These are phyloP conservation scores for Euryodendron excelsum DNA, from an alignment of 148 eudicot genomes.

Conservation along the genomic window DNA sequence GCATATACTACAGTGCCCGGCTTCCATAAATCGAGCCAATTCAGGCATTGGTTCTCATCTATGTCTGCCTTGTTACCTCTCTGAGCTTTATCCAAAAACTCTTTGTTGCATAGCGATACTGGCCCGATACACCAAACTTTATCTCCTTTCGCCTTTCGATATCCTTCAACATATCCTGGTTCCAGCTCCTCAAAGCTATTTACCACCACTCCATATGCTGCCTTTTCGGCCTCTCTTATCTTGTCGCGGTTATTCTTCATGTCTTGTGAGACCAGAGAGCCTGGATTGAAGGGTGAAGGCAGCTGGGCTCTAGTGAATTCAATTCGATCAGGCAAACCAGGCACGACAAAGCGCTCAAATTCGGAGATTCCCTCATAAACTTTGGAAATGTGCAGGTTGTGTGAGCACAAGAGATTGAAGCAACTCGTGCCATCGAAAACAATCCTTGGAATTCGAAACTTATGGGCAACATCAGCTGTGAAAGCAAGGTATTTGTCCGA, in stretches of 20 bases:
- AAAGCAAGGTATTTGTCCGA: slow-evolving; percentile 31
- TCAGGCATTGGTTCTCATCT: slow-evolving; percentile 29
- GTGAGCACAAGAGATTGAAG: slow-evolving; percentile 36
- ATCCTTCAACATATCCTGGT: slow-evolving; percentile 27
- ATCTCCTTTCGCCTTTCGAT: slow-evolving; percentile 12
- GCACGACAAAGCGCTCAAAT: slow-evolving; percentile 19
- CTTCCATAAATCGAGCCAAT: slow-evolving; percentile 34
- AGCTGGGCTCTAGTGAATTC: slow-evolving; percentile 31
- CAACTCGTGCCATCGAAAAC: slow-evolving; percentile 42
- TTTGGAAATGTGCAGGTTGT: slow-evolving; percentile 21
- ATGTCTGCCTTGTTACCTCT: slow-evolving; percentile 29
- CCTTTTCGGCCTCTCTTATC: slow-evolving; percentile 18
- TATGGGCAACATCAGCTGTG: slow-evolving; percentile 26
- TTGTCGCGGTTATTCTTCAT: slow-evolving; percentile 14
- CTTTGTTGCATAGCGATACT: slow-evolving; percentile 29
- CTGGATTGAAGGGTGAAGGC: slow-evolving; percentile 4
- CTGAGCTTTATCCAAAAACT: slow-evolving; percentile 21
- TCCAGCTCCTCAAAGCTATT: slow-evolving; percentile 50
- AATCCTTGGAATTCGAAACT: slow-evolving; percentile 37
- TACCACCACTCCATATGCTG: slow-evolving; percentile 34
- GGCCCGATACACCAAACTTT: slow-evolving; percentile 42
- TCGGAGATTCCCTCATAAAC: slow-evolving; percentile 15
- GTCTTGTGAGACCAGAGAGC: background rate
- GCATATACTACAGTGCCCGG: slow-evolving; percentile 30
- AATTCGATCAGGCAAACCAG: slow-evolving; percentile 27